Evolutionary conservation across 495 filamentous ascomycete genomes (phyloP).

Genomic region (Opeltia flavorubescens): DNA sequence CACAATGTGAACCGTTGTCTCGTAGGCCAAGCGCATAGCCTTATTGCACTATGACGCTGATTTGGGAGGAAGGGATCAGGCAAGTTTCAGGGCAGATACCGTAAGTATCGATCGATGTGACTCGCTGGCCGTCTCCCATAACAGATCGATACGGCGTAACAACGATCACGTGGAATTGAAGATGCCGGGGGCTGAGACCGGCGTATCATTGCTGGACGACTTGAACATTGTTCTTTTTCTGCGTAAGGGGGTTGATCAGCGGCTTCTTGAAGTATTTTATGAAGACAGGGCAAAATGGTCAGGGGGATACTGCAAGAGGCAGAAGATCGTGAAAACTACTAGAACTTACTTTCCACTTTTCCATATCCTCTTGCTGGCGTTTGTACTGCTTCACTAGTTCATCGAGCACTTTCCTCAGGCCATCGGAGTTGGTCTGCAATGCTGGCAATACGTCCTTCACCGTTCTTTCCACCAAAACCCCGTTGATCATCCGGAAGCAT

Average conservation of each 20-base stretch:
- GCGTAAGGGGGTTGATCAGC: conserved; percentile 11
- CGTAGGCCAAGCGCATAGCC: too few relatives aligned
- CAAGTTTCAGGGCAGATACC: too few relatives aligned
- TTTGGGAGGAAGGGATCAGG: too few relatives aligned
- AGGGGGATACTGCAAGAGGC: conserved; percentile 5
- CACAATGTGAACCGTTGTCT: too few relatives aligned
- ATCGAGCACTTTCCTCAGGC: conserved; percentile 89
- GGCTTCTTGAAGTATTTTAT: background rate
- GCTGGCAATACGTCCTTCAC: conserved; percentile 83
- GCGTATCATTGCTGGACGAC: conserved; percentile 60
- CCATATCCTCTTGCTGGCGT: conserved; percentile 82
- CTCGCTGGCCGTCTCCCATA: too few relatives aligned
- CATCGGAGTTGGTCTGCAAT: conserved; percentile 87
- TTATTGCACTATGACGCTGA: too few relatives aligned
- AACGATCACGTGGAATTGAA: too few relatives aligned
- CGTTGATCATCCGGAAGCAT: conserved; percentile 98
- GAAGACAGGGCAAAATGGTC: background rate
- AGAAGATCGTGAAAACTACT: conserved; percentile 1
- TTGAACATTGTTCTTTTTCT: conserved; percentile 99
- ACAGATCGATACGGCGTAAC: too few relatives aligned
- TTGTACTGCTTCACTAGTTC: conserved; percentile 96
- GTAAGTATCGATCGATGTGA: too few relatives aligned
- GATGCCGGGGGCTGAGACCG: too few relatives aligned
- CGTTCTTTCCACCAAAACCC: conserved; percentile 85
- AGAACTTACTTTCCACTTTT: conserved; percentile 85